Base-by-base conservation (phyloP, 495 filamentous ascomycete genomes). In the Hyaloscypha variabilis region DNA sequence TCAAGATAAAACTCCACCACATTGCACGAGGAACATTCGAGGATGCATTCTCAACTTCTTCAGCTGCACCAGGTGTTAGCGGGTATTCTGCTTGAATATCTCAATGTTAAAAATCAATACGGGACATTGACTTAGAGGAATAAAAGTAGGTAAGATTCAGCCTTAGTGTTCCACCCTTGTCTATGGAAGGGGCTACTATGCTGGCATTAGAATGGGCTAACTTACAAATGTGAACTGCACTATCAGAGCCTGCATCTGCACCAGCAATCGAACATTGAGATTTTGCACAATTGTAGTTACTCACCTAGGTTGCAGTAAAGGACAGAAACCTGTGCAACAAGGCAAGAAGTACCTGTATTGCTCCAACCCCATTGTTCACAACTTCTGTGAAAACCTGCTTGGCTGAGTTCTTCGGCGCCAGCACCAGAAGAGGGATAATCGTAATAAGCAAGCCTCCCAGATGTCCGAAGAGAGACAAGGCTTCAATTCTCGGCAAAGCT, bases 41-140 rank as follows among this genome's bases (percentile, higher is more conserved):
- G 24, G 76, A 71, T 25, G 81, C 77, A 49, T 82, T 77, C 36
- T 76, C 72, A 26, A 82, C 73, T 71, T 84, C 82, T 67, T 83
- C 82, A 24, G 71, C 54, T 61, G 46, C 30, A 19, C 11, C 21
- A 51, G 28, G 8, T 8, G 8, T 52, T 30, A 51, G 25, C 25
- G 42, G 23, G 24, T 23, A 14, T 60, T 17, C 26, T 21, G 53
- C 6, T n/a, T 17, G 21, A 29, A 26, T n/a, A 53, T 34, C 6
- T 13, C 19, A 26, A 6, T n/a, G n/a, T n/a, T n/a, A n/a, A n/a
- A n/a, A n/a, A n/a, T n/a, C n/a, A n/a, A n/a, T n/a, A n/a, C n/a
- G n/a, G n/a, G n/a, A n/a, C n/a, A n/a, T n/a, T n/a, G n/a, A n/a
- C n/a, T n/a, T n/a, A n/a, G n/a, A n/a, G n/a, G n/a, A n/a, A n/a